phyloP scores from a whole-genome alignment of 2,329 filamentous ascomycete species.

The Diaporthe ilicicola region DNA sequence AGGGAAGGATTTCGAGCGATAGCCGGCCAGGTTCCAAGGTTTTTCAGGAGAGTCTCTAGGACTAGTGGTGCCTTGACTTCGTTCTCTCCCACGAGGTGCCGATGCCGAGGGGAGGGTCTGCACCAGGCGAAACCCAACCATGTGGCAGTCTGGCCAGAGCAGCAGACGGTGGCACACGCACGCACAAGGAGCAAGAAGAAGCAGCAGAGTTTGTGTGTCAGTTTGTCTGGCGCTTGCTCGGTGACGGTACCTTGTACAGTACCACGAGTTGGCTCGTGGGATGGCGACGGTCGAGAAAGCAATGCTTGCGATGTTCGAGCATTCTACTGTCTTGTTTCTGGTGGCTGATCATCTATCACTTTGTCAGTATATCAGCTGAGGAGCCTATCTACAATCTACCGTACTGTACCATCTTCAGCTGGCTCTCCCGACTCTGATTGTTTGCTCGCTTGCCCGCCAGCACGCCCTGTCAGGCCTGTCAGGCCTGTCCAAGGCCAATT shows the following conservation, averaged over 20 bases:
- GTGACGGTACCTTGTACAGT: background rate
- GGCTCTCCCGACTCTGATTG: background rate
- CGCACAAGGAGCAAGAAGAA: background rate
- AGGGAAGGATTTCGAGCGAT: constrained; percentile 13
- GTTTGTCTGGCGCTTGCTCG: background rate
- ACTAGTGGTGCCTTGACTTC: background rate
- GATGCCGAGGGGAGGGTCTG: constrained; percentile 21
- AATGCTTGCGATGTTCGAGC: background rate
- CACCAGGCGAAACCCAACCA: background rate
- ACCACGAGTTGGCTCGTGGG: background rate
- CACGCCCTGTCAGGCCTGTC: too few relatives aligned
- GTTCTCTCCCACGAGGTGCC: constrained; percentile 5
- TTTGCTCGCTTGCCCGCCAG: too few relatives aligned
- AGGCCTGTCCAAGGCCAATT: constrained; percentile 1
- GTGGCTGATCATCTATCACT: background rate
- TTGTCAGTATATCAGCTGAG: background rate
- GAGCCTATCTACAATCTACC: too few relatives aligned
- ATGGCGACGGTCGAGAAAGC: background rate
- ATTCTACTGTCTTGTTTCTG: background rate
- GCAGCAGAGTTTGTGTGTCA: background rate
- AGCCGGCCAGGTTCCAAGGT: constrained; percentile 12
- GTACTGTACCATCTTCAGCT: background rate
- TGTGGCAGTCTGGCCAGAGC: constrained; percentile 22
- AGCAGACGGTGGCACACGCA: constrained; percentile 3
- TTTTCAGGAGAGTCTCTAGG: constrained; percentile 4